Conservation (phyloP, 768 basidiomycete species). For the Lentinula sp. region DNA sequence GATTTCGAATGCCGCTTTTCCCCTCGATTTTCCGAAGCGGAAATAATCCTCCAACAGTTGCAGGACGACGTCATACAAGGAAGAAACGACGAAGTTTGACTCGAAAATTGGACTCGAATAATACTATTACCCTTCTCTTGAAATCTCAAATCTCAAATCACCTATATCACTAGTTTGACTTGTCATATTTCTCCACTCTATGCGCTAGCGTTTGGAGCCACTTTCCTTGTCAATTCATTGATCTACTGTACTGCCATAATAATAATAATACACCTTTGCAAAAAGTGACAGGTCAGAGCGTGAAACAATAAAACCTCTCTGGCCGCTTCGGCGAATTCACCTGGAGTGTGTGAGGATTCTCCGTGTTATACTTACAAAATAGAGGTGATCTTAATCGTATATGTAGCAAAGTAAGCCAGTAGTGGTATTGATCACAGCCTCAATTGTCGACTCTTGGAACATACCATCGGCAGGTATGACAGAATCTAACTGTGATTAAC, state of each 20-base stretch:
- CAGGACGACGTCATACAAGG: neutral
- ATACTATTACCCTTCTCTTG: too few species aligned
- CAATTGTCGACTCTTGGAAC: slow-evolving; percentile 15
- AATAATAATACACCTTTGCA: too few species aligned
- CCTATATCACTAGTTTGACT: too few species aligned
- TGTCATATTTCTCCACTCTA: neutral
- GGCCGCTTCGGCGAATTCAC: too few species aligned
- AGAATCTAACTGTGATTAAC: slow-evolving; percentile 15
- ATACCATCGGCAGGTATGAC: slow-evolving; percentile 21
- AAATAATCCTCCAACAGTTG: neutral
- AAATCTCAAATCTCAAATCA: too few species aligned
- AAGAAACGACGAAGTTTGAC: neutral
- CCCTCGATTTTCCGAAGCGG: neutral
- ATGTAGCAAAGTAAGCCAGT: slow-evolving; percentile 25
- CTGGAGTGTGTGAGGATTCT: too few species aligned
- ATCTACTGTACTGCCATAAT: too few species aligned
- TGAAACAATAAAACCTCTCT: too few species aligned
- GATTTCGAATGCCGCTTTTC: neutral
- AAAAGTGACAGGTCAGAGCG: too few species aligned
- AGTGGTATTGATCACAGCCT: slow-evolving; percentile 23
- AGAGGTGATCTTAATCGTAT: slow-evolving; percentile 19
- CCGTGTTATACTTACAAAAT: too few species aligned
- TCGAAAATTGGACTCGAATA: neutral
- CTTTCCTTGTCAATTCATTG: neutral
- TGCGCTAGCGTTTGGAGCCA: neutral